Conservation (phyloP, 2,329 filamentous ascomycete genomes). For the Curvularia eragrostidis region DNA sequence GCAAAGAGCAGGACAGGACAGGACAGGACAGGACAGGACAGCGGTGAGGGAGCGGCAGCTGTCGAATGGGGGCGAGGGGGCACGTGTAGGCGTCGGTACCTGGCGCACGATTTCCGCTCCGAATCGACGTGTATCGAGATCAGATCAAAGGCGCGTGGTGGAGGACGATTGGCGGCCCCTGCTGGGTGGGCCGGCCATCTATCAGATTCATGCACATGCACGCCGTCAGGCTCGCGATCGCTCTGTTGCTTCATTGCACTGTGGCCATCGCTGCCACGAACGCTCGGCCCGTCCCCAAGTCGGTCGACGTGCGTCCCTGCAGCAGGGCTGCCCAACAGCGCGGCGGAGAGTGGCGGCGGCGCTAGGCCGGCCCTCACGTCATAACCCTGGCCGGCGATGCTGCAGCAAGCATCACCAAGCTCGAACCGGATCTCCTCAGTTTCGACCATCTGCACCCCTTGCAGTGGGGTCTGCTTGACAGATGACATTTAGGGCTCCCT, state of each 20-base stretch:
- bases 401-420: conserved; percentile 32
- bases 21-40: not conserved
- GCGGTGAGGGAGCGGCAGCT: conserved; percentile 3
- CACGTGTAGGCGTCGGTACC: conserved; percentile 15
- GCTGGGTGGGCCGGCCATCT: conserved; percentile 21
- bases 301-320: conserved; percentile 30
- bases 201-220: conserved; percentile 13
- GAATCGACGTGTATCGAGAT: conserved; percentile 24
- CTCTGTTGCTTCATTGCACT: conserved; percentile 33
- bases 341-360: conserved; percentile 27
- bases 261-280: conserved; percentile 35
- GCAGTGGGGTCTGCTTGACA: conserved; percentile 32
- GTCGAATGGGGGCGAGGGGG: conserved; percentile 7
- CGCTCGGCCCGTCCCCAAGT: conserved; percentile 33
- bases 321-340: conserved; percentile 10
- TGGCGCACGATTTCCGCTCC: conserved; percentile 27
- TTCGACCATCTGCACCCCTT: conserved; percentile 30
- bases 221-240: conserved; percentile 35
- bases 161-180: conserved; percentile 23
- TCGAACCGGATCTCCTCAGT: conserved; percentile 37
- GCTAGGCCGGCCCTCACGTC: conserved; percentile 27
- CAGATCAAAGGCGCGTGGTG: conserved; percentile 11
- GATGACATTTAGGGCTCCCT: conserved; percentile 32
- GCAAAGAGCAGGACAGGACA: too few relatives aligned
- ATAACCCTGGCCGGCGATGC: conserved; percentile 26